These are phyloP conservation scores for Lodderomyces jiufengensis DNA, from an alignment of 1,139 yeast genomes.

Conservation along the genomic window DNA sequence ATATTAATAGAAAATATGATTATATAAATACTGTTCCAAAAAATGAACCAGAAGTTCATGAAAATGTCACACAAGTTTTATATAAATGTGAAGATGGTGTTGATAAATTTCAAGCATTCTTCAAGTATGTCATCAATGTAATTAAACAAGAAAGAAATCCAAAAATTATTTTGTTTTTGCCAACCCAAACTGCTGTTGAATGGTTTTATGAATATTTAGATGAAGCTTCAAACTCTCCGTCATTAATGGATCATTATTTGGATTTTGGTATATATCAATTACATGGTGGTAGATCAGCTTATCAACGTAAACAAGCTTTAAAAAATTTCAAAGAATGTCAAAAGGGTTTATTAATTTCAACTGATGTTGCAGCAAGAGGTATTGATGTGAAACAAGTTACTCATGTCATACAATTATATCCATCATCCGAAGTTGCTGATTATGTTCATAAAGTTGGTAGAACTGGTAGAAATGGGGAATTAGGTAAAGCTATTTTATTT, in stretches of 20 bases:
- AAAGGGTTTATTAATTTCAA: constrained; percentile 66
- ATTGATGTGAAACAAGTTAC: constrained; percentile 87
- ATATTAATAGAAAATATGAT: constrained; percentile 61
- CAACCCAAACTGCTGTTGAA: constrained; percentile 70
- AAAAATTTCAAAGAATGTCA: constrained; percentile 48
- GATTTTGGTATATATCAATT: constrained; percentile 6
- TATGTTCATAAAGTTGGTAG: constrained; percentile 94
- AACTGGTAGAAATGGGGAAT: constrained; percentile 90
- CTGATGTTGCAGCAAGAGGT: constrained; percentile 96
- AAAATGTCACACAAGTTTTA: constrained; percentile 68
- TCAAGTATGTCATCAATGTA: constrained; percentile 42
- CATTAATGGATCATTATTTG: neutral
- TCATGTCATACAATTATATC: constrained; percentile 75
- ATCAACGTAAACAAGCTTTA: constrained; percentile 19
- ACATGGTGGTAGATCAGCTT: constrained; percentile 49
- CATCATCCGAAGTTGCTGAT: constrained; percentile 70
- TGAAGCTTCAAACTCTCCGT: neutral
- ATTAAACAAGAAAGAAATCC: constrained; percentile 30
- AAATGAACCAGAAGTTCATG: constrained; percentile 77
- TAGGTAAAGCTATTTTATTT: constrained; percentile 63
- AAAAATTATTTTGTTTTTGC: constrained; percentile 80
- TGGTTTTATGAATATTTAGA: constrained; percentile 22
- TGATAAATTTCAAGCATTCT: constrained; percentile 51
- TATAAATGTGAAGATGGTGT: constrained; percentile 46
- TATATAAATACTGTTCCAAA: constrained; percentile 75